Evolutionary conservation across 129 eudicot genomes (phyloP), one percentile per base, ranked within the genome.

Genomic region (Kitagawia praeruptora): DNA sequence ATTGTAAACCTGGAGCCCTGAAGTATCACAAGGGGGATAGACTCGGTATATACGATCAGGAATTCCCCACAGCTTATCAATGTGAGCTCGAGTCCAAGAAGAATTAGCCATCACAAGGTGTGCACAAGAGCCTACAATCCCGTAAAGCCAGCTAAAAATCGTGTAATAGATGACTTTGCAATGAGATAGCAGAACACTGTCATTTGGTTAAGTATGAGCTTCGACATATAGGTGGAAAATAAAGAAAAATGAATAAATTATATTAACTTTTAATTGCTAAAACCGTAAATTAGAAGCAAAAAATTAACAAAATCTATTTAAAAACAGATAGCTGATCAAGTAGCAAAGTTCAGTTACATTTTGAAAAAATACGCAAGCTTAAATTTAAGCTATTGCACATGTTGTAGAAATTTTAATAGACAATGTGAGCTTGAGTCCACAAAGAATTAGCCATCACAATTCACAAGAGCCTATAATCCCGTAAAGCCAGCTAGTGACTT

Each of bases 11-110:
- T 95, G 97, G 79, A 95, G 89, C 47, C 97, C 97, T 23, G 95
- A 84, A 4, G 99, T 92, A 83, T 95, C 99, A 89, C 99, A 95
- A 70, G 99, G 99, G 81, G 99, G 99, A 84, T 92, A 92, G 53
- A 95, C 97, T 49, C 93, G 88, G 82, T 82, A 83, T 49, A 77
- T 89, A 39, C 96, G 91, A 74, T 78, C 70, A 49, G 91, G 90
- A 84, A 89, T 92, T 75, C 92, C 88, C 96, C 99, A 95, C 63
- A 92, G 91, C 88, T 92, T 88, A 77, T 78, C 87, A 87, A 95
- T 92, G 83, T 95, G 97, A 28, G 96, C 85, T 31, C 82, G 87
- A 66, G 98, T 95, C 98, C 98, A 95, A 31, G 98, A 95, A 79
- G 98, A 95, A 84, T 95, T 95, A 9, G 89, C 98, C 98, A 92